Evolutionary conservation across 805 yeast species (phyloP).

Genomic region (Cyberlindnera meyerae): DNA sequence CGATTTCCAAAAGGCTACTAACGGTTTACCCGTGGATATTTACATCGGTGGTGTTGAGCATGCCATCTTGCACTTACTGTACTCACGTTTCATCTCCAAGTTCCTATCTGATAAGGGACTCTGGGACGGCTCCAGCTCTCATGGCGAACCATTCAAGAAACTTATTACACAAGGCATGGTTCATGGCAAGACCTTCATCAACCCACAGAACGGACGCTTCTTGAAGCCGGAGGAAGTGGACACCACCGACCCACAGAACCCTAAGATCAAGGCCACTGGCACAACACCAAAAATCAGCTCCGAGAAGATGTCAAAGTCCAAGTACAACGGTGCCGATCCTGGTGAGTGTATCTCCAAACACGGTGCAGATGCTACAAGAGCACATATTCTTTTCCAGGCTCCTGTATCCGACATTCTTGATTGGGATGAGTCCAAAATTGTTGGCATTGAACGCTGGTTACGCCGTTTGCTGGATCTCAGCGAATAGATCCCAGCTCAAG

Average conservation of each 20-base stretch:
- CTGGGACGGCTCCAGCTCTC: conserved; percentile 56
- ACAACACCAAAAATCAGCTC: conserved; percentile 48
- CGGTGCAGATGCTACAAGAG: conserved; percentile 94
- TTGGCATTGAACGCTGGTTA: conserved; percentile 87
- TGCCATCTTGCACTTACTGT: conserved; percentile 86
- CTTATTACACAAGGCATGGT: conserved; percentile 98
- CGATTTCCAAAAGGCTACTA: conserved; percentile 40
- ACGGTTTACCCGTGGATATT: conserved; percentile 75
- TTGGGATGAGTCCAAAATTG: conserved; percentile 88
- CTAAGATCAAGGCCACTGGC: conserved; percentile 47
- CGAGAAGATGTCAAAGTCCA: conserved; percentile 97
- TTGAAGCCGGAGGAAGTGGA: conserved; percentile 75
- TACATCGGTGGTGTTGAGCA: conserved; percentile 97
- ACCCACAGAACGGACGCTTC: conserved; percentile 70
- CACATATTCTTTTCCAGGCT: conserved; percentile 89
- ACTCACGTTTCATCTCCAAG: conserved; percentile 81
- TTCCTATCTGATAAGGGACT: conserved; percentile 61
- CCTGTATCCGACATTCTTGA: conserved; percentile 76
- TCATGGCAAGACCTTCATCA: conserved; percentile 77
- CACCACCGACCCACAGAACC: conserved; percentile 33
- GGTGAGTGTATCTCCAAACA: conserved; percentile 62
- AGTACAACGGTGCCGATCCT: conserved; percentile 93
- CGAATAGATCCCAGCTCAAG: conserved; percentile 13
- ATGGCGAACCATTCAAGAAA: conserved; percentile 76
- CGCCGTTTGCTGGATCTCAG: conserved; percentile 41